Evolutionary conservation across 2,329 filamentous ascomycete species (phyloP), one percentile per base, ranked within the genome.

Genomic region (Fusarium gaditjirri): DNA sequence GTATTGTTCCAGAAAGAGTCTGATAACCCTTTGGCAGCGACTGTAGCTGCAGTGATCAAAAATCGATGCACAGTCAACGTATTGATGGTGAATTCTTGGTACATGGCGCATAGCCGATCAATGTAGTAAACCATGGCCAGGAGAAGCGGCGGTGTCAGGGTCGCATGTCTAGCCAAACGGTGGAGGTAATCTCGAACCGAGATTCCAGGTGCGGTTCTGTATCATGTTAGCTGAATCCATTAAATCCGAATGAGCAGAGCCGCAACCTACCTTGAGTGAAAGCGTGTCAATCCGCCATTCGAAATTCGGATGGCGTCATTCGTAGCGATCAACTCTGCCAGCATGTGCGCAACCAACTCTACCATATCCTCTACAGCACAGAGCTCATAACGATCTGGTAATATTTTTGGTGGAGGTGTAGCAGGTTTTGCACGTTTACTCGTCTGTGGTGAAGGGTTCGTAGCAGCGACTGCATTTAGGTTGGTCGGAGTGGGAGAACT

Each of bases 111-210:
- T 27, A 99, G 88, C 36, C 94, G 92, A 83, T 99, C 96, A 77
- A 99, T 98, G 78, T 98, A 99, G 80, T 97, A 99, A 63, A 99
- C 96, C 94, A 99, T 98, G 75, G 95, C 96, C 39, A 99, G 89
- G n/a, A 99, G 87, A 55, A 99, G 92, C 2, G 96, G 95, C 17
- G 96, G 95, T 11, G 94, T 94, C 6, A 99, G 87, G 1, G 95
- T 98, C 31, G 96, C 96, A 80, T 99, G 96, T 65, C 94, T 94
- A 29, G 97, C 96, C 64, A 99, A 87, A 71, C 96, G 92, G 77
- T 96, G 93, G 39, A 99, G 88, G 80, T 99, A 99, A 80, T 99
- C 96, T 69, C 92, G 87, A 36, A 99, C 95, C 31, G 94, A 97
- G 66, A 99, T 99, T 57, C 93, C 95, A 12, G 96, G 96, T 3